Evolutionary conservation across 2,329 filamentous ascomycete genomes (phyloP).

Genomic region (Aspergillus fumigatus): DNA sequence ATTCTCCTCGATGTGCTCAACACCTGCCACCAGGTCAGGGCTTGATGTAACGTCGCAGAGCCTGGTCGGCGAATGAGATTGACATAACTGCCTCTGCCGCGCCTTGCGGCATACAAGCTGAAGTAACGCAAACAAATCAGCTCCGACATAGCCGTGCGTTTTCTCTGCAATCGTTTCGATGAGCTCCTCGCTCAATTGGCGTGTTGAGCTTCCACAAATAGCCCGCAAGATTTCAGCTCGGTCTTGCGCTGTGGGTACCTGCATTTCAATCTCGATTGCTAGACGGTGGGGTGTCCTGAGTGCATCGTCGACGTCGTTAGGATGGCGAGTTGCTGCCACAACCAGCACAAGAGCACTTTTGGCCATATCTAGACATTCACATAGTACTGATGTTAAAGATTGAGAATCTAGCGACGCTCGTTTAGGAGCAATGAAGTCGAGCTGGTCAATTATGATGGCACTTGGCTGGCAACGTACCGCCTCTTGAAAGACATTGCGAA

Average conservation of each 20-base stretch:
- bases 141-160: constrained; percentile 82
- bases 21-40: not conserved
- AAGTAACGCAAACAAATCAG: constrained; percentile 67
- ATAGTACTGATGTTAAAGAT: constrained; percentile 38
- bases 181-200: constrained; percentile 48
- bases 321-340: constrained; percentile 68
- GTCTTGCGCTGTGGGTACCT: constrained; percentile 67
- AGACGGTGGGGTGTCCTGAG: constrained; percentile 65
- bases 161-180: constrained; percentile 62
- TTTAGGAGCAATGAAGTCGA: constrained; percentile 66
- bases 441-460: constrained; percentile 72
- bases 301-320: constrained; percentile 65
- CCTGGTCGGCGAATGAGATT: constrained; percentile 1
- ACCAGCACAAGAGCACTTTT: constrained; percentile 61
- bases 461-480: constrained; percentile 67
- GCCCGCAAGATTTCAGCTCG: constrained; percentile 70
- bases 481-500: constrained; percentile 66
- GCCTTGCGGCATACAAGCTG: constrained; percentile 46
- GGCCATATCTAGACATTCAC: constrained; percentile 32
- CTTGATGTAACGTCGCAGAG: not conserved
- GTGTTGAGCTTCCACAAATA: constrained; percentile 45
- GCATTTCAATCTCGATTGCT: constrained; percentile 63
- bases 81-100: constrained; percentile 29
- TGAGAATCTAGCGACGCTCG: constrained; percentile 44
- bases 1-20: constrained; percentile 9